Base-by-base conservation (phyloP, 495 filamentous ascomycete species). In the Aspergillus cristatus region DNA sequence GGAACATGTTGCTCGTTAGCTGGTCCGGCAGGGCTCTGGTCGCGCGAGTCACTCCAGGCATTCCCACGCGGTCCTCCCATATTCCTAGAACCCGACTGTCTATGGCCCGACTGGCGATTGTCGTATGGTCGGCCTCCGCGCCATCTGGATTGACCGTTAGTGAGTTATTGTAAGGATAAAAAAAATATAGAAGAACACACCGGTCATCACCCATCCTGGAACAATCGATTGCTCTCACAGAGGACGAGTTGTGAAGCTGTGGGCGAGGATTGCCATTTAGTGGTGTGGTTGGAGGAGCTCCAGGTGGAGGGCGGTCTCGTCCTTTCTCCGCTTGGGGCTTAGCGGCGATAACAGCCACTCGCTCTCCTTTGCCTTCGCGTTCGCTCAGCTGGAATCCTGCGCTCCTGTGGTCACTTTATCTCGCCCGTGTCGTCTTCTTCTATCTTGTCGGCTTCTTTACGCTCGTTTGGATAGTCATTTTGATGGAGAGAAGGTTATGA, bases 1-100 rank as follows among this genome's bases (percentile, higher is more conserved):
- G 68, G 58, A 16, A 63, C 53, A 45, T 72, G 68, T 33, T 60
- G 63, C 7, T 67, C 66, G 39, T 62, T 60, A 20, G 49, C 31
- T 28, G 45, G 42, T 16, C 49, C 49, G 3, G 43, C 35, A 6
- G 42, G 18, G 13, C 25, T 17, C 41, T 50, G 41, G 14, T 53
- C 53, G 14, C 47, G 45, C 28, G 53, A 45, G 30, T 48, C 51
- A 7, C 41, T 41, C 62, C 58, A 61, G 20, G 54, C 43, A 10
- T 51, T 57, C 36, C 58, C 57, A 3, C 61, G 62, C 18, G 53
- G 29, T 32, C 48, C 46, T 37, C 56, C 59, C 55, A 55, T 58
- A 34, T 48, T 51, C 16, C 51, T 40, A 29, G 40, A 30, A 30
- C 47, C 51, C 16, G 60, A 44, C 40, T 65, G 57, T 37, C 62